phyloP scores from a whole-genome alignment of 257 asterid species.

The Gardenia jasminoides region DNA sequence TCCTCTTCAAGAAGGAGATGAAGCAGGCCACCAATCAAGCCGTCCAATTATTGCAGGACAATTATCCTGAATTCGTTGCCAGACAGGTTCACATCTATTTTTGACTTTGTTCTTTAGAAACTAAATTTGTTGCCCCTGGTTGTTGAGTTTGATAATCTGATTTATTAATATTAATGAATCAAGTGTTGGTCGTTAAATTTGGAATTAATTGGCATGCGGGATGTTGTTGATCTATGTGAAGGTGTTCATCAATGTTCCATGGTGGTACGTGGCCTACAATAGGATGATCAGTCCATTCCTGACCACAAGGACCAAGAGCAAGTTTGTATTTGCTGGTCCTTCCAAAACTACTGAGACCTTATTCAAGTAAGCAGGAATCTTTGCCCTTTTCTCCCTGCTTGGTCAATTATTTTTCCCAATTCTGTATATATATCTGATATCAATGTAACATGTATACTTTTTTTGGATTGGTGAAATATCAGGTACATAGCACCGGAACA shows the following conservation, averaged over 20 bases:
- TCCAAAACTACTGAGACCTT: conserved; percentile 74
- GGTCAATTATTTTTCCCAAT: background rate
- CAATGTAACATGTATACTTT: background rate
- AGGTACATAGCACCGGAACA: conserved; percentile 93
- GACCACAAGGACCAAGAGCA: conserved; percentile 84
- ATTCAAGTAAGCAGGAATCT: conserved; percentile 54
- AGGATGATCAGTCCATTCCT: conserved; percentile 89
- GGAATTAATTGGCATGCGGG: conserved; percentile 15
- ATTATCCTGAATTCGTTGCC: conserved; percentile 95
- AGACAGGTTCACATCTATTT: conserved; percentile 57
- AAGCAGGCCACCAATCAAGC: conserved; percentile 87
- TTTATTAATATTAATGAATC: background rate
- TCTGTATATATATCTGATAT: background rate
- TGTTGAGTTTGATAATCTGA: background rate
- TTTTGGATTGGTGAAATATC: conserved; percentile 15
- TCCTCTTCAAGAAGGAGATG: conserved; percentile 76
- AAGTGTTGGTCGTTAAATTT: background rate
- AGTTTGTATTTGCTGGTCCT: conserved; percentile 81
- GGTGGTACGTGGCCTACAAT: conserved; percentile 96
- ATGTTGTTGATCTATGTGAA: conserved; percentile 13
- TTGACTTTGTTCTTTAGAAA: background rate
- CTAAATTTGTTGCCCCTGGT: background rate
- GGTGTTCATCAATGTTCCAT: conserved; percentile 94
- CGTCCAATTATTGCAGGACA: conserved; percentile 84
- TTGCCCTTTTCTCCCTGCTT: background rate